Conservation (phyloP, 129 eudicot species). For the Flaveria sonorensis region DNA sequence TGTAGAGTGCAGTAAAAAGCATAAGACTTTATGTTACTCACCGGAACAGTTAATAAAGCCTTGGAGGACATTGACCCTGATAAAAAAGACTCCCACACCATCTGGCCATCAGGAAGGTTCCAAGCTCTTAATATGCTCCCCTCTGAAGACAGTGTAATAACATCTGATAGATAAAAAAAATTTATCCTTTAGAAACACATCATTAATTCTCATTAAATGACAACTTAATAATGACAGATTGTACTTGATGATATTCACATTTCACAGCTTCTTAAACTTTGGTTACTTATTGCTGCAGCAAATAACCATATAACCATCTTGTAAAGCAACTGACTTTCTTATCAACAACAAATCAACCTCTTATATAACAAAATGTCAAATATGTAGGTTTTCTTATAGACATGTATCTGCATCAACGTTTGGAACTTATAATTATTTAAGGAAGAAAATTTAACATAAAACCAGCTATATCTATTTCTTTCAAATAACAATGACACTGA, state of each 20-base stretch:
- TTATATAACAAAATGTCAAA: neutral
- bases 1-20: conserved; percentile 4
- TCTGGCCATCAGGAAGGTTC: conserved; percentile 99
- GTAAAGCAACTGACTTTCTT: conserved; percentile 4
- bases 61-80: conserved; percentile 61
- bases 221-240: neutral
- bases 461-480: conserved; percentile 4
- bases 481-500: neutral
- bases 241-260: neutral
- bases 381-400: neutral
- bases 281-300: neutral
- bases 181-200: conserved; percentile 17
- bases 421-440: neutral
- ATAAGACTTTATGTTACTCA: conserved; percentile 41
- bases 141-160: conserved; percentile 79
- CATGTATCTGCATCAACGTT: neutral
- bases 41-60: conserved; percentile 65
- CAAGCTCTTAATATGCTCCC: conserved; percentile 93
- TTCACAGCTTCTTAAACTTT: neutral
- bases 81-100: conserved; percentile 96
- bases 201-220: neutral
- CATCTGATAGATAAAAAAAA: conserved; percentile 53
- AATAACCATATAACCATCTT: neutral
- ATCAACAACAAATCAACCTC: conserved; percentile 4
- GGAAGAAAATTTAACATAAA: neutral